phyloP scores from a whole-genome alignment of 805 yeast species.

The Saturnispora ahearnii region DNA sequence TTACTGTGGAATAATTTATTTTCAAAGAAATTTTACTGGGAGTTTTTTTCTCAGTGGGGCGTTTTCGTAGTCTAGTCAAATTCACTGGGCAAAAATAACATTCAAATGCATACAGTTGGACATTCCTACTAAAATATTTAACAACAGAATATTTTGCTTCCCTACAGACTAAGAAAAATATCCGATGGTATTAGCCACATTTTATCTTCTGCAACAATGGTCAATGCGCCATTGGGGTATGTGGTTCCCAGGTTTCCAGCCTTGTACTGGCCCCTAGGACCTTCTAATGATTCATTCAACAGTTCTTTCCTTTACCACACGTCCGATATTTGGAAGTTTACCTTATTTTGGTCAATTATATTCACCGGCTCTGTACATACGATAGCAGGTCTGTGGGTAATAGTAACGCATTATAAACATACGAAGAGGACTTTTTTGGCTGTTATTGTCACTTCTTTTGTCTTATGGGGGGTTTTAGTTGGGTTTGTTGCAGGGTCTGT shows the following conservation, averaged over 20 bases:
- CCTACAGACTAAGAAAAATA: too few species aligned
- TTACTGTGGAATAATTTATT: neutral
- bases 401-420: conserved; percentile 36
- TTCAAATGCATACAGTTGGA: too few species aligned
- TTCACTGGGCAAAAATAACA: too few species aligned
- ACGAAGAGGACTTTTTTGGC: conserved; percentile 25
- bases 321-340: conserved; percentile 72
- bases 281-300: conserved; percentile 26
- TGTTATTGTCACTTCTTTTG: conserved; percentile 38
- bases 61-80: too few species aligned
- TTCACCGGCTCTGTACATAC: conserved; percentile 54
- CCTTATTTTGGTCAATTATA: conserved; percentile 73
- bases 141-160: too few species aligned
- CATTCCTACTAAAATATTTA: too few species aligned
- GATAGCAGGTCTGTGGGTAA: conserved; percentile 57
- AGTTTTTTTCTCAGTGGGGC: too few species aligned
- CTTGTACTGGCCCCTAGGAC: conserved; percentile 56
- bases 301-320: conserved; percentile 58
- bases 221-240: conserved; percentile 69
- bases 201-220: conserved; percentile 3
- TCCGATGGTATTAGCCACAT: neutral
- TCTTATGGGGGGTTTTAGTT: conserved; percentile 47
- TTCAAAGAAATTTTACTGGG: too few species aligned
- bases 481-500: conserved; percentile 69
- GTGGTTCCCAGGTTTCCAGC: conserved; percentile 74